Conservation (phyloP, 257 asterid genomes). For the Nicotiana tabacum region DNA sequence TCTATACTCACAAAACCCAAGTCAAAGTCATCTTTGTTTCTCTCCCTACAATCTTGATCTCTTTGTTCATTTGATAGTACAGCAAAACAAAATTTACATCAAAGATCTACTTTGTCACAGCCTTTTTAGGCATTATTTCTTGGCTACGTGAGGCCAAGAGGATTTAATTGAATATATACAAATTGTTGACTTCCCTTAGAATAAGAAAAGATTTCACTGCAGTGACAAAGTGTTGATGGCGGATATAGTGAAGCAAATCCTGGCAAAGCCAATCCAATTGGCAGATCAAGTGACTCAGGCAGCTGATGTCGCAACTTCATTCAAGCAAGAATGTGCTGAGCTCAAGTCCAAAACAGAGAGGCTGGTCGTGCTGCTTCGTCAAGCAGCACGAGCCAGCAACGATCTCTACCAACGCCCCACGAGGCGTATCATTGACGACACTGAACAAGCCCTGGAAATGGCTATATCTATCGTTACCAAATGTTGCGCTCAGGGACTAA, state of each 20-base stretch:
- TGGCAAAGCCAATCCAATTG: slow-evolving; percentile 37
- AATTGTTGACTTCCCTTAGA: neutral
- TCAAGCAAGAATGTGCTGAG: slow-evolving; percentile 30
- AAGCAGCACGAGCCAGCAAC: slow-evolving; percentile 40
- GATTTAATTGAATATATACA: neutral
- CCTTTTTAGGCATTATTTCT: neutral
- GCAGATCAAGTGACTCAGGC: slow-evolving; percentile 40
- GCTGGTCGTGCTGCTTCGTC: slow-evolving; percentile 34
- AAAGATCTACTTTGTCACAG: neutral
- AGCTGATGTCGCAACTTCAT: slow-evolving; percentile 29
- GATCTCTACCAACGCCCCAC: slow-evolving; percentile 44
- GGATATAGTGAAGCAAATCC: slow-evolving; percentile 39
- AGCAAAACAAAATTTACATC: neutral
- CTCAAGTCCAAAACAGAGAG: slow-evolving; percentile 32
- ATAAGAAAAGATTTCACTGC: neutral
- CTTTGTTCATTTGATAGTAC: neutral
- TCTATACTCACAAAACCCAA: neutral
- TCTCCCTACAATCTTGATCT: neutral
- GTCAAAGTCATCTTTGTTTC: neutral
- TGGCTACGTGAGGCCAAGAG: neutral
- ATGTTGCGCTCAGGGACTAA: slow-evolving; percentile 24
- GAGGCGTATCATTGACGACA: slow-evolving; percentile 30
- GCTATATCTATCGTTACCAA: slow-evolving; percentile 23
- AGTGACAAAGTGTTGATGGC: slow-evolving; percentile 20
- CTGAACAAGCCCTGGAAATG: slow-evolving; percentile 29